Evolutionary conservation across 106 monocot species (phyloP).

Genomic region (Dendrobium officinale): DNA sequence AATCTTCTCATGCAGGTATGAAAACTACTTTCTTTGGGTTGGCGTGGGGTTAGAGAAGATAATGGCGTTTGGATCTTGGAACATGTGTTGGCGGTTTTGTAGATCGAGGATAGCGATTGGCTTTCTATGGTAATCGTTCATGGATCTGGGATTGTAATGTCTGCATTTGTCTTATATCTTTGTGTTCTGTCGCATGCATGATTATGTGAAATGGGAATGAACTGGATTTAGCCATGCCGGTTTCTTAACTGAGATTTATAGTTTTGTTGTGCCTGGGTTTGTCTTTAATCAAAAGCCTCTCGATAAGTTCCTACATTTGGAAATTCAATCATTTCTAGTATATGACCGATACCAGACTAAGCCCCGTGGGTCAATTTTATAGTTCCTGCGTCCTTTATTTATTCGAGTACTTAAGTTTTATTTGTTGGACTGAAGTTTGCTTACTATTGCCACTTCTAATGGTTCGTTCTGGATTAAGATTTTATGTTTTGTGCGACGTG

Average conservation of each 20-base stretch:
- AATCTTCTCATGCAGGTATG: constrained; percentile 60
- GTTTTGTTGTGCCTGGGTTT: too few relatives aligned
- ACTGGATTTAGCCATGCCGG: neutral
- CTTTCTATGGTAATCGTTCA: neutral
- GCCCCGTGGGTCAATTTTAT: neutral
- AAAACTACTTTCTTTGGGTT: neutral
- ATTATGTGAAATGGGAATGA: neutral
- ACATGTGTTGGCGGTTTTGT: neutral
- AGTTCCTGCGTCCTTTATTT: neutral
- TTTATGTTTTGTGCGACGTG: neutral
- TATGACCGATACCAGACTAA: neutral
- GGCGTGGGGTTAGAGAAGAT: neutral
- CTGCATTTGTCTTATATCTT: neutral
- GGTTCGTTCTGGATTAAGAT: neutral
- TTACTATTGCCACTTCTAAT: neutral
- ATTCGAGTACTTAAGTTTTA: neutral
- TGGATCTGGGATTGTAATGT: neutral
- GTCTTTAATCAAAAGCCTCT: neutral
- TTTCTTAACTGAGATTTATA: neutral
- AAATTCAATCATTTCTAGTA: neutral
- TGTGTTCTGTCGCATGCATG: neutral
- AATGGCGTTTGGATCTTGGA: constrained; percentile 2
- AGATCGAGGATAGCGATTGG: neutral
- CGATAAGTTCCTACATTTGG: neutral
- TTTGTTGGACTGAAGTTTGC: neutral